Percentiles rank a stretch among this genome's conserved stretches.
These are phyloP conservation scores for Scheffersomyces lignicola DNA, from an alignment of 1,139 yeast species.

Conservation along the genomic window DNA sequence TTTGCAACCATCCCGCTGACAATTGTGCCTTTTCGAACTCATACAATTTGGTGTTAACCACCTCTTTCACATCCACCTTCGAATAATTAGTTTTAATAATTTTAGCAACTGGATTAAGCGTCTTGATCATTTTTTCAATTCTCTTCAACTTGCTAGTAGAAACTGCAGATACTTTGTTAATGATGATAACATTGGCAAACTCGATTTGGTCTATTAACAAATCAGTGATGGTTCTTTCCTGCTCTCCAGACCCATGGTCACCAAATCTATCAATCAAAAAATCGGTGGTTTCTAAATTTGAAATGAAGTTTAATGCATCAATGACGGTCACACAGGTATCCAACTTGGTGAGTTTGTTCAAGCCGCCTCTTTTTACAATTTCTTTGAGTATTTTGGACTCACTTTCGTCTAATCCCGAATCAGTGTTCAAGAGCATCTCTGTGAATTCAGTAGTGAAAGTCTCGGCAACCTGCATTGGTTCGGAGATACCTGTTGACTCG, in stretches of 20 bases:
- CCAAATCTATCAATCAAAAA: slow-evolving; percentile 42
- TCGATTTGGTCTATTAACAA: slow-evolving; percentile 48
- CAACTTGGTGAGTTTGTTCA: slow-evolving; percentile 33
- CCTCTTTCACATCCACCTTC: slow-evolving; percentile 31
- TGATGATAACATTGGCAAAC: slow-evolving; percentile 41
- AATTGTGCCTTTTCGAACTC: slow-evolving; percentile 42
- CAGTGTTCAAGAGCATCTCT: slow-evolving; percentile 23
- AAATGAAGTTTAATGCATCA: slow-evolving; percentile 39
- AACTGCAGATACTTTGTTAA: slow-evolving; percentile 35
- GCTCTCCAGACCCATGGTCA: slow-evolving; percentile 35
- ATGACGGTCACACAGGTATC: slow-evolving; percentile 51
- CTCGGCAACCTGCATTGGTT: slow-evolving; percentile 52
- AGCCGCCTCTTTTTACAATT: slow-evolving; percentile 37
- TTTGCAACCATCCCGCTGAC: slow-evolving; percentile 49
- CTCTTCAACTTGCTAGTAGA: slow-evolving; percentile 21
- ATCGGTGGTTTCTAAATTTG: slow-evolving; percentile 43
- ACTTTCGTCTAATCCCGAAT: slow-evolving; percentile 8
- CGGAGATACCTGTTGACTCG: slow-evolving; percentile 48
- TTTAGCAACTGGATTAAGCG: slow-evolving; percentile 43
- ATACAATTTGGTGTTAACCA: slow-evolving; percentile 33
- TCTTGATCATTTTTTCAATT: slow-evolving; percentile 27
- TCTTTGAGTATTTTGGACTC: slow-evolving; percentile 16
- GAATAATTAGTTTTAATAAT: slow-evolving; percentile 33
- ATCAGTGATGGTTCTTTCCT: slow-evolving; percentile 45
- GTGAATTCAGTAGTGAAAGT: slow-evolving; percentile 45